Evolutionary conservation across 2,329 filamentous ascomycete species (phyloP).

Genomic region (Metarhizium sp.): DNA sequence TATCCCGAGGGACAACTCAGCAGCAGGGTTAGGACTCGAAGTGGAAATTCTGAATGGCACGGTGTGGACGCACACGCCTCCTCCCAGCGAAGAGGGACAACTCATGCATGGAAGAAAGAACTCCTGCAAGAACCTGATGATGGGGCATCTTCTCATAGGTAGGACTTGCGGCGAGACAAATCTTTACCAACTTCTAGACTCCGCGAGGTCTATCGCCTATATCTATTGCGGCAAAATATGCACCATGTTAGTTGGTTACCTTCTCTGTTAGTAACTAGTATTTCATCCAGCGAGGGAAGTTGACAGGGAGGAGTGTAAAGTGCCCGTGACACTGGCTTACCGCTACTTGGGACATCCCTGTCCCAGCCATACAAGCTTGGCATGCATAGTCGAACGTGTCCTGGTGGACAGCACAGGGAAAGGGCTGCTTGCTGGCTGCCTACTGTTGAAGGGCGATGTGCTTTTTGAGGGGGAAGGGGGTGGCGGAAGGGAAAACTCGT

Average conservation of each 20-base stretch:
- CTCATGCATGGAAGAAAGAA: constrained; percentile 3
- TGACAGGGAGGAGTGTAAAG: background rate
- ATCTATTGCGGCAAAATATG: background rate
- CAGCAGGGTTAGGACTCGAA: constrained; percentile 2
- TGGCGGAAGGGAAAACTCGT: background rate
- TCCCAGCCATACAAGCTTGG: background rate
- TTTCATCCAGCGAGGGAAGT: background rate
- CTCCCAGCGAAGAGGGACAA: background rate
- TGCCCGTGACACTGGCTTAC: background rate
- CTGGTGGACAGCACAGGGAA: background rate
- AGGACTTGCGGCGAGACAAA: constrained; percentile 6
- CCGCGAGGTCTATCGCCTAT: background rate
- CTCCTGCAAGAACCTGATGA: constrained; percentile 22
- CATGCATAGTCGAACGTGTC: background rate
- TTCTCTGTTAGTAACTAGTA: background rate
- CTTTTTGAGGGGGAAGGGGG: background rate
- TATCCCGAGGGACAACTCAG: background rate
- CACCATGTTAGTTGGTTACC: background rate
- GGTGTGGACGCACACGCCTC: constrained; percentile 1
- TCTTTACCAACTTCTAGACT: background rate
- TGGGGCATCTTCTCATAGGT: constrained; percentile 33
- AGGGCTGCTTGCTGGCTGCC: background rate
- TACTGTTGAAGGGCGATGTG: background rate
- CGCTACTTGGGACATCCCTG: constrained; percentile 1
- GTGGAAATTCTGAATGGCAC: background rate